Conservation (phyloP, 2,329 filamentous ascomycete genomes). For the Aspergillus flavus region DNA sequence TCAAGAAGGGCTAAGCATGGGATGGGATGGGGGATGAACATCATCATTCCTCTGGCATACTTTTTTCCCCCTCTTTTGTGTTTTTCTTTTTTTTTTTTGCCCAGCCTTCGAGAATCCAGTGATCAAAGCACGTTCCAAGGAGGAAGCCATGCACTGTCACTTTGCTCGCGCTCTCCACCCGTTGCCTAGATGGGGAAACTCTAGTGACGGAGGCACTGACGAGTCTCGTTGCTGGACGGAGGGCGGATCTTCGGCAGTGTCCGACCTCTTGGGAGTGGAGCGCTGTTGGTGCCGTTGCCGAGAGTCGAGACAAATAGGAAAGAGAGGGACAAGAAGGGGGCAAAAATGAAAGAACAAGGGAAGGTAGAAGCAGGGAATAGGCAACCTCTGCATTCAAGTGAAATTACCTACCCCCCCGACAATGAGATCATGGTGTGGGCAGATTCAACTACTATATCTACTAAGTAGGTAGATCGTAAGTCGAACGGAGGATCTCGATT, state of each 20-base stretch:
- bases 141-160: background rate
- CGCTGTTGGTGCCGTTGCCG: slow-evolving; percentile 17
- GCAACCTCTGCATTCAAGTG: background rate
- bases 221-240: slow-evolving; percentile 12
- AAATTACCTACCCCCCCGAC: background rate
- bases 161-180: slow-evolving; percentile 15
- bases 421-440: background rate
- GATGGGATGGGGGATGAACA: background rate
- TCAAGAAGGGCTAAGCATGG: background rate
- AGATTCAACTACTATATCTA: background rate
- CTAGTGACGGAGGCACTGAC: slow-evolving; percentile 16
- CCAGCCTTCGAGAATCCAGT: slow-evolving; percentile 1
- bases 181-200: slow-evolving; percentile 24
- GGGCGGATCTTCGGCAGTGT: slow-evolving; percentile 23
- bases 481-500: background rate
- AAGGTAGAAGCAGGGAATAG: slow-evolving; percentile 8
- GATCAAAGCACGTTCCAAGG: slow-evolving; percentile 16
- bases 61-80: background rate
- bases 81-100: background rate
- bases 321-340: slow-evolving; percentile 16
- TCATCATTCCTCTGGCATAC: background rate
- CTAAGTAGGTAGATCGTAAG: background rate
- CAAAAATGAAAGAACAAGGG: slow-evolving; percentile 20
- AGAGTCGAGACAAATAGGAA: slow-evolving; percentile 14
- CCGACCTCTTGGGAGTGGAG: slow-evolving; percentile 21